phyloP scores from a whole-genome alignment of 2,329 filamentous ascomycete genomes.

The Colletotrichum karsti region DNA sequence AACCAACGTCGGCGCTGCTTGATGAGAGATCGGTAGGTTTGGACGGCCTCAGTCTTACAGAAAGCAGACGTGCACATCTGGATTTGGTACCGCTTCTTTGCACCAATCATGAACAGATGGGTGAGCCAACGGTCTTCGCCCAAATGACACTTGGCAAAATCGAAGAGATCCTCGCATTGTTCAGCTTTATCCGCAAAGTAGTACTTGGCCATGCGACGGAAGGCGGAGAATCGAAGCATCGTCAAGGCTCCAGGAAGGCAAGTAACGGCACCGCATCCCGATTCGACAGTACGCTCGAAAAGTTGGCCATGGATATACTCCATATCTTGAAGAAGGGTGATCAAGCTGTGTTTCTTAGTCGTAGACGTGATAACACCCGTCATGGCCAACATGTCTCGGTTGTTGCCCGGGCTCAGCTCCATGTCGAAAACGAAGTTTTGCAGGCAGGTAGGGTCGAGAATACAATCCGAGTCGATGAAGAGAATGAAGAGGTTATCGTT shows the following conservation, averaged over 20 bases:
- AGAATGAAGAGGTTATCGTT: slow-evolving; percentile 95
- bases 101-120: slow-evolving; percentile 98
- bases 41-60: slow-evolving; percentile 97
- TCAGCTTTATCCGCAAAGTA: slow-evolving; percentile 98
- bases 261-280: slow-evolving; percentile 91
- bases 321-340: slow-evolving; percentile 96
- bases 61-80: slow-evolving; percentile 98
- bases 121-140: slow-evolving; percentile 98
- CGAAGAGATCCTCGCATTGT: slow-evolving; percentile 94
- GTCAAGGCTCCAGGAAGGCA: slow-evolving; percentile 96
- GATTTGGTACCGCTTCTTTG: slow-evolving; percentile 92
- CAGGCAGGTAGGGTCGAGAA: slow-evolving; percentile 88
- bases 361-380: slow-evolving; percentile 97
- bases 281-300: slow-evolving; percentile 95
- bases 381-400: slow-evolving; percentile 95
- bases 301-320: slow-evolving; percentile 98
- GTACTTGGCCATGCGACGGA: slow-evolving; percentile 96
- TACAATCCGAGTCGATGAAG: slow-evolving; percentile 98
- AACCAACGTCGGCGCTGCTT: slow-evolving; percentile 98
- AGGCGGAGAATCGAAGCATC: slow-evolving; percentile 94
- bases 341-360: slow-evolving; percentile 85
- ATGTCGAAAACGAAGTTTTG: slow-evolving; percentile 99
- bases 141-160: slow-evolving; percentile 94
- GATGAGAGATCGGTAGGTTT: slow-evolving; percentile 83
- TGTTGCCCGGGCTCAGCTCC: slow-evolving; percentile 94